Evolutionary conservation across 2,329 filamentous ascomycete genomes (phyloP), one percentile per base, ranked within the genome.

Genomic region (Trichoderma oligosporum): DNA sequence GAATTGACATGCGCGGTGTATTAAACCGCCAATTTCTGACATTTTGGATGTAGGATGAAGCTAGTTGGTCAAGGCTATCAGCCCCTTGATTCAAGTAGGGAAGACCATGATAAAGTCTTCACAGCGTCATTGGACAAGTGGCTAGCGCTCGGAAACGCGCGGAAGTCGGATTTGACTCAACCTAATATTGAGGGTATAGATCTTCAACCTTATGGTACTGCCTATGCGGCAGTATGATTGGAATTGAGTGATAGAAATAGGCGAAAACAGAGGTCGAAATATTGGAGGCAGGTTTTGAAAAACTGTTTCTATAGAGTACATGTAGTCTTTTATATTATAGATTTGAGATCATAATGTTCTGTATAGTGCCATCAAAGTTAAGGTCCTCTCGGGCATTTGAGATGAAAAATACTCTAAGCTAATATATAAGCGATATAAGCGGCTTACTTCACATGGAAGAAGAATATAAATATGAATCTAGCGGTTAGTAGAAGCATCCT

Each of bases 81-180:
- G 82, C 85, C 72, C 85, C 82, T 55, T 82, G 86, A 9, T 82
- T 82, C 22, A 81, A 85, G 70, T 25, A 58, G 66, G 4, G 67
- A 71, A 2, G 66, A 72, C 8, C 64, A 73, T 38, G 62, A 63
- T 18, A 60, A 65, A 12, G 60, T 63, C 0, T 73, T 74, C 25
- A 46, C 67, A 8, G 59, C 62, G 25, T 67, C 69, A 1, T 38
- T 74, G 58, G 39, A 61, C 27, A 62, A 67, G 16, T 74, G 71
- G 69, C 20, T 41, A 7, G 71, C 69, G 70, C 62, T 62, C 2
- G 42, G 68, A 14, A 68, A 73, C n/a, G n/a, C n/a, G n/a, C n/a
- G n/a, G n/a, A n/a, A n/a, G n/a, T n/a, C n/a, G n/a, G n/a, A n/a
- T n/a, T n/a, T 59, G 5, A 69, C 73, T 0, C 73, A 56, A 12